Evolutionary conservation across 2,329 filamentous ascomycete species (phyloP).

Genomic region (Penicillium sumatraense): DNA sequence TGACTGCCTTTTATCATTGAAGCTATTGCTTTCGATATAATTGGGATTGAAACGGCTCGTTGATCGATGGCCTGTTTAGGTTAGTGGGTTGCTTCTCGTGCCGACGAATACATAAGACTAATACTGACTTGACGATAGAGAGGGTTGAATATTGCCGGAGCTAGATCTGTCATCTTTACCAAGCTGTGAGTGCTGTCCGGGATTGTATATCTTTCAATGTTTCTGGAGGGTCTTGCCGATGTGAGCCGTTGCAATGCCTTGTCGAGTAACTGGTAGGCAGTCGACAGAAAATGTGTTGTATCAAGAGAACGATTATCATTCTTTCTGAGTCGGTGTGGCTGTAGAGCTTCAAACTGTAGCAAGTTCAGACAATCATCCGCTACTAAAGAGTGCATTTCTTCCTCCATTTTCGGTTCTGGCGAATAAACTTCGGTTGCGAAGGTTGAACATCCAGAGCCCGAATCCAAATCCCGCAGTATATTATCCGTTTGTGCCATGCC

Average conservation of each 20-base stretch:
- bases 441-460: too few species aligned
- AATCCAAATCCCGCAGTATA: neutral
- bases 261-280: conserved; percentile 29
- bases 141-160: conserved; percentile 35
- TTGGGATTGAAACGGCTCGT: conserved; percentile 38
- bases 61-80: conserved; percentile 39
- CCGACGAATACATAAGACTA: neutral
- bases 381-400: too few species aligned
- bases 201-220: neutral
- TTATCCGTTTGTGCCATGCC: neutral
- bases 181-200: conserved; percentile 5
- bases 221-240: conserved; percentile 7
- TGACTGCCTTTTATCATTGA: conserved; percentile 33
- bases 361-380: too few species aligned
- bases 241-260: conserved; percentile 31
- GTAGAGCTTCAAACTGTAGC: neutral
- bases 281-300: neutral
- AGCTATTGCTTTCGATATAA: conserved; percentile 39
- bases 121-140: conserved; percentile 36
- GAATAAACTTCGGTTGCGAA: too few species aligned
- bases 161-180: conserved; percentile 28
- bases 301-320: too few species aligned
- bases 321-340: too few species aligned
- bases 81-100: neutral
- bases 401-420: too few species aligned